Conservation (phyloP, 2,329 filamentous ascomycete species). For the Phialophora verrucosa region DNA sequence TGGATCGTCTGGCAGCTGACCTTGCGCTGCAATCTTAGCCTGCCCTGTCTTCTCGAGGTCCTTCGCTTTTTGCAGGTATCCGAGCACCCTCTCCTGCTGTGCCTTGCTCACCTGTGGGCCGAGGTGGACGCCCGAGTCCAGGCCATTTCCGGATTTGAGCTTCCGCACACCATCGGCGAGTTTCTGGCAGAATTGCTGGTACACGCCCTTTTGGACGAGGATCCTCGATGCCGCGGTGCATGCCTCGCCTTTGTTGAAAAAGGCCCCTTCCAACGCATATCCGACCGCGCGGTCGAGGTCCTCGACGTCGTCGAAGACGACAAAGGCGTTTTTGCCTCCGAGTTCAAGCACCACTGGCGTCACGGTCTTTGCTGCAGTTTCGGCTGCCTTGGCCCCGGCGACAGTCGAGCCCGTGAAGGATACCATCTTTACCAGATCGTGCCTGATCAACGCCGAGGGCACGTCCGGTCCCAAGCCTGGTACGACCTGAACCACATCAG, state of each 20-base stretch:
- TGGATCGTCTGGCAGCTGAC: slow-evolving; percentile 39
- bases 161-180: slow-evolving; percentile 25
- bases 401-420: slow-evolving; percentile 79
- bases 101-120: slow-evolving; percentile 34
- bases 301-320: slow-evolving; percentile 81
- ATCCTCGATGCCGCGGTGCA: slow-evolving; percentile 34
- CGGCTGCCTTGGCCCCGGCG: slow-evolving; percentile 72
- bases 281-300: slow-evolving; percentile 68
- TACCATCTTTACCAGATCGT: slow-evolving; percentile 72
- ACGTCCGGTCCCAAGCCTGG: slow-evolving; percentile 70
- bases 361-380: slow-evolving; percentile 71
- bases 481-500: slow-evolving; percentile 44
- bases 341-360: slow-evolving; percentile 83
- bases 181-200: slow-evolving; percentile 29
- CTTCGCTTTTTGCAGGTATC: slow-evolving; percentile 48
- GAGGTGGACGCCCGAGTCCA: slow-evolving; percentile 25
- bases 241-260: slow-evolving; percentile 37
- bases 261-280: slow-evolving; percentile 28
- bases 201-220: slow-evolving; percentile 31
- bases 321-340: slow-evolving; percentile 78
- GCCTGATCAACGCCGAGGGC: slow-evolving; percentile 45
- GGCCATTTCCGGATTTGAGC: slow-evolving; percentile 31
- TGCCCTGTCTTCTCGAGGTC: slow-evolving; percentile 51
- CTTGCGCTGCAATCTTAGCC: slow-evolving; percentile 54
- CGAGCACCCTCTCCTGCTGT: slow-evolving; percentile 33